A percentile compares a stretch with the other conserved stretches of the same genome.
Conservation (phyloP, 805 yeast genomes). For the Cyberlindnera subsufficiens region DNA sequence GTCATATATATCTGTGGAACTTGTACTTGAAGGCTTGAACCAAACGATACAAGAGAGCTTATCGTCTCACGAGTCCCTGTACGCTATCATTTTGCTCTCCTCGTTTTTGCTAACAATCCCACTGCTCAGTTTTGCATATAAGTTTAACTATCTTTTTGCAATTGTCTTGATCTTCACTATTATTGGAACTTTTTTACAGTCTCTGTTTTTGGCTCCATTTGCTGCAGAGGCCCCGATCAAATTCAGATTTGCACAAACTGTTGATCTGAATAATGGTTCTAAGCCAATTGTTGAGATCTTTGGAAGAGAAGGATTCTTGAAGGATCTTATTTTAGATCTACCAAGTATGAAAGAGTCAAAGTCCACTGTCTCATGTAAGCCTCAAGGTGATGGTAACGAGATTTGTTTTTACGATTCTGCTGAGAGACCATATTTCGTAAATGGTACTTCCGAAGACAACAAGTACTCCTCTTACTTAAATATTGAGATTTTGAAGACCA, state of each 20-base stretch:
- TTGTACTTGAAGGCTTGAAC: constrained; percentile 56
- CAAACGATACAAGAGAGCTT: constrained; percentile 69
- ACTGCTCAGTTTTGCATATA: constrained; percentile 63
- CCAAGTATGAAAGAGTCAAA: constrained; percentile 51
- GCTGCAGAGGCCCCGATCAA: constrained; percentile 60
- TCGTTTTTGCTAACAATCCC: constrained; percentile 41
- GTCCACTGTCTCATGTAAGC: constrained; percentile 29
- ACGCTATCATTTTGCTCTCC: constrained; percentile 28
- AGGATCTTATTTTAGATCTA: constrained; percentile 45
- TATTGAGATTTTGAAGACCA: constrained; percentile 38
- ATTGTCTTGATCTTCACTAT: constrained; percentile 33
- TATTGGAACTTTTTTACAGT: constrained; percentile 30
- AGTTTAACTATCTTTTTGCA: constrained; percentile 49
- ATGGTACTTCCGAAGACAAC: constrained; percentile 29
- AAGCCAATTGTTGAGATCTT: constrained; percentile 36
- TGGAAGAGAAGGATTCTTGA: constrained; percentile 47
- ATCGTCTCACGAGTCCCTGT: constrained; percentile 34
- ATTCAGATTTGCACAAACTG: constrained; percentile 59
- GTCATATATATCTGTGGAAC: constrained; percentile 44
- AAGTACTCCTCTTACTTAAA: constrained; percentile 38
- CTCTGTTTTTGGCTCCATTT: constrained; percentile 51
- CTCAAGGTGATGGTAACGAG: constrained; percentile 41
- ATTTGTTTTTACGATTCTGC: constrained; percentile 45
- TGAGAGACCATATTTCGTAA: constrained; percentile 40
- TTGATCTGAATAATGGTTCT: constrained; percentile 36